Base-by-base conservation (phyloP, 768 basidiomycete genomes). In the Tephrocybe sp. region DNA sequence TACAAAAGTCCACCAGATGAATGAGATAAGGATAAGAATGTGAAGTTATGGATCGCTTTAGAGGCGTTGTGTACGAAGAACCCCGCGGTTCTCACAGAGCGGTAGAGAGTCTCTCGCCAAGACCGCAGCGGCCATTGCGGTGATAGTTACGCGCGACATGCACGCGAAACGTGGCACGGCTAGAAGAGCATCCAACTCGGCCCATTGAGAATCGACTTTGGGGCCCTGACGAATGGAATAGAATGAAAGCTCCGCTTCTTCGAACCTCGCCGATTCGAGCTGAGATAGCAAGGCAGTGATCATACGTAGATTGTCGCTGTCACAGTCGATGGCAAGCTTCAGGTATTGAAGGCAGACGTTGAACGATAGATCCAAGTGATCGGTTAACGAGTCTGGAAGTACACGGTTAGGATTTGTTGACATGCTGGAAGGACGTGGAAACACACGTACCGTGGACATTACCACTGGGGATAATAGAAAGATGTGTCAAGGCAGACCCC, bases 321-420 rank as follows among this genome's bases (percentile, higher is more conserved):
- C 47, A 22, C 47, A 52, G 39, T 56, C 51, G 30, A 56, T 56
- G 39, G 30, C 44, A 24, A 56, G 47, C 22, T 49, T 49, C 15
- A 56, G 51, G 36, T 43, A 49, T 45, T 31, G 46, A 28, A 52
- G 51, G 38, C 38, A 39, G 2, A 39, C n/a, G 27, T 52, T 52
- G n/a, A 36, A 32, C 21, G 55, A 56, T 36, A 56, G 51, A 34
- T 52, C 37, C 16, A 52, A 16, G 44, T 52, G 43, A 15, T 34
- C n/a, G 15, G 47, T 25, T 26, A 56, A 24, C 1, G 51, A 42
- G 34, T 56, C 55, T 52, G 38, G 21, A 18, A 37, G 22, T 19
- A 24, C 6, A 22, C n/a, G n/a, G n/a, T 51, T 18, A 44, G 35
- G 4, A n/a, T 19, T 30, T 27, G 46, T 27, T 2, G 12, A 30